Conservation (phyloP, 768 basidiomycete genomes). For the Tephrocybe sp. region DNA sequence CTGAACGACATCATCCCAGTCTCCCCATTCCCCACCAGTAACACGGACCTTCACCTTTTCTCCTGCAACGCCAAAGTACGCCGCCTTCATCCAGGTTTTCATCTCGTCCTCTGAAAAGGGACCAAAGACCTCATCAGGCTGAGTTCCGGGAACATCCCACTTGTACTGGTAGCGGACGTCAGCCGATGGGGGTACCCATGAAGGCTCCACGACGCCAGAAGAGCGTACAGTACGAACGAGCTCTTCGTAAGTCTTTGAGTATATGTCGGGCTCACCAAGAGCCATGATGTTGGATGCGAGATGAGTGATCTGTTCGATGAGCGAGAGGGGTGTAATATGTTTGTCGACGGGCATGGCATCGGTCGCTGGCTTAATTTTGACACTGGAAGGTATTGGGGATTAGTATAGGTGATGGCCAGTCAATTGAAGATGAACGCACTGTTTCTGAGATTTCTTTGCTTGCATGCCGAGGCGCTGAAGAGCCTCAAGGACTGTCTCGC, state of each 20-base stretch:
- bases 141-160: conserved; percentile 59
- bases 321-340: conserved; percentile 33
- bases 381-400: conserved; percentile 12
- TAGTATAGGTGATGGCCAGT: not conserved
- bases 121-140: conserved; percentile 60
- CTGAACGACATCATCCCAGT: conserved; percentile 64
- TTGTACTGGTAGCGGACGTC: conserved; percentile 79
- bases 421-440: conserved; percentile 24
- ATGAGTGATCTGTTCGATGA: conserved; percentile 80
- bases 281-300: conserved; percentile 88
- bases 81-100: conserved; percentile 73
- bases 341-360: conserved; percentile 53
- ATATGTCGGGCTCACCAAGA: conserved; percentile 82
- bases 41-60: conserved; percentile 75
- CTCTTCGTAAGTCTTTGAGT: conserved; percentile 83
- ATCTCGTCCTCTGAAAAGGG: conserved; percentile 82
- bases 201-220: conserved; percentile 61
- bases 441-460: conserved; percentile 51
- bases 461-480: conserved; percentile 78
- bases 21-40: conserved; percentile 68
- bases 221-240: conserved; percentile 73
- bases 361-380: conserved; percentile 26
- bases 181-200: conserved; percentile 77
- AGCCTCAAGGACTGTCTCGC: conserved; percentile 89
- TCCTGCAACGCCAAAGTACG: conserved; percentile 76